Base-by-base conservation (phyloP, 108 stramenopile species). In the Skeletonema potamos region DNA sequence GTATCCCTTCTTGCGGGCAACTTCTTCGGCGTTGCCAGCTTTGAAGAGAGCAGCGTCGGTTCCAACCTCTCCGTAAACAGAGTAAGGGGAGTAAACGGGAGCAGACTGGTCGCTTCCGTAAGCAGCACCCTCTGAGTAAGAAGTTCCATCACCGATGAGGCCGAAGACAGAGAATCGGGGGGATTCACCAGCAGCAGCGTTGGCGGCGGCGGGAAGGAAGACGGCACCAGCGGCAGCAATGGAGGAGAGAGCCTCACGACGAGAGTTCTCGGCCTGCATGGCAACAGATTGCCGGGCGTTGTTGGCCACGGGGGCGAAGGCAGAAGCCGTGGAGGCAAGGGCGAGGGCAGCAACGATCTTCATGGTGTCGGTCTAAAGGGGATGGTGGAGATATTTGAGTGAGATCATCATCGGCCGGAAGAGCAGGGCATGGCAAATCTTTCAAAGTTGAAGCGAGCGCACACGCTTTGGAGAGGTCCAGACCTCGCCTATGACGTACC, bases 151-250 rank as follows among this genome's bases (percentile, higher is more conserved):
- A 56, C 93, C 93, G 66, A 91, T 81, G 15, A 94, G 41, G 43
- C 93, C 93, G 85, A 94, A 94, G 57, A 94, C 88, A 58, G 90
- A 92, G 90, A 94, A 91, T 74, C 89, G 89, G 63, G 93, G 93
- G 32, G 90, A 91, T 72, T 94, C 93, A 48, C 93, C 93, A 32
- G 77, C 87, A 58, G 93, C 87, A 46, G 93, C 93, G 68, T 88
- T 87, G 81, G 93, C 93, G 62, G 73, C 88, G 36, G 76, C 86
- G 66, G 93, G 93, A 54, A 90, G 60, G 62, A 92, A 83, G 44
- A 85, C 88, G 55, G 84, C 88, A 66, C 88, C 88, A 54, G 87
- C 86, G 64, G 89, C 89, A 68, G 87, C 92, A 44, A 87, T 85
- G 43, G 89, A 77, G 18, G 76, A 44, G 44, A 91, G 54, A 66